Conservation (phyloP, 495 filamentous ascomycete species). For the Amphirosellinia nigrospora region DNA sequence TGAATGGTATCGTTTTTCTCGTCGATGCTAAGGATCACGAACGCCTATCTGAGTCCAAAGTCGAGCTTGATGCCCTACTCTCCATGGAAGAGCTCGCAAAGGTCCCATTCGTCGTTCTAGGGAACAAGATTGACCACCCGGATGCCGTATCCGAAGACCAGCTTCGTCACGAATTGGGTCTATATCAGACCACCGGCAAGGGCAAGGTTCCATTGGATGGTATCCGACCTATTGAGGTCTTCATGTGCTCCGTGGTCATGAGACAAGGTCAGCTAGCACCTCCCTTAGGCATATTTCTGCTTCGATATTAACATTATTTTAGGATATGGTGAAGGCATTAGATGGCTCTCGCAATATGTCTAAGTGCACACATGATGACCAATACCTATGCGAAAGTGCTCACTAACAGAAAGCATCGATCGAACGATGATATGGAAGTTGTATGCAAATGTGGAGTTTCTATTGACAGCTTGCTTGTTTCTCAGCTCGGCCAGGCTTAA, state of each 20-base stretch:
- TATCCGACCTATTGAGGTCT: constrained; percentile 95
- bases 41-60: constrained; percentile 91
- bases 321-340: constrained; percentile 77
- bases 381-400: constrained; percentile 6
- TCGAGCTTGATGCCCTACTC: constrained; percentile 91
- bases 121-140: constrained; percentile 99
- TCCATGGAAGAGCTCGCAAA: constrained; percentile 92
- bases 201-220: constrained; percentile 95
- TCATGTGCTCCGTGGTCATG: constrained; percentile 99
- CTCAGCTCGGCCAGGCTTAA: constrained; percentile 39
- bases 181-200: constrained; percentile 98
- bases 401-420: background rate
- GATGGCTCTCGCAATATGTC: constrained; percentile 82
- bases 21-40: constrained; percentile 97
- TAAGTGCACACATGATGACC: constrained; percentile 43
- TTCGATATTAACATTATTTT: constrained; percentile 29
- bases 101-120: constrained; percentile 93
- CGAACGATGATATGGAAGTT: constrained; percentile 24
- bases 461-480: constrained; percentile 39
- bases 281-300: background rate
- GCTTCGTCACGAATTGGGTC: constrained; percentile 82
- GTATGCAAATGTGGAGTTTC: constrained; percentile 26
- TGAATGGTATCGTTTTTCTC: constrained; percentile 95
- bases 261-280: constrained; percentile 72
- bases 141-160: constrained; percentile 95